Percentiles rank a stretch among this genome's conserved stretches.
phyloP scores from a whole-genome alignment of 257 asterid species.

The Linaria vulgaris region DNA sequence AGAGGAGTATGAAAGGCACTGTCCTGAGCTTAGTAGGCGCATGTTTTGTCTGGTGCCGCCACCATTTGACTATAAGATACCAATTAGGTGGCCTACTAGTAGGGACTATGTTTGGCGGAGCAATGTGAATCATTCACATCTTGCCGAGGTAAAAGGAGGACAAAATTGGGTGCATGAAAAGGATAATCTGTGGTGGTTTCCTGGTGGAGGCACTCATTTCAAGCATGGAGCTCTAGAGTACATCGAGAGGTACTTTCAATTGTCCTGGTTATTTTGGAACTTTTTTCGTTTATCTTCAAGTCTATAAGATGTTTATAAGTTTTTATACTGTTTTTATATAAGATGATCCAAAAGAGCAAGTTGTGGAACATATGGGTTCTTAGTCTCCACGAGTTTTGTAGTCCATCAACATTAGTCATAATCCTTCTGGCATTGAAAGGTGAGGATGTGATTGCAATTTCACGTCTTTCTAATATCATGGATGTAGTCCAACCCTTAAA shows the following conservation, averaged over 20 bases:
- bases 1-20: slow-evolving; percentile 92
- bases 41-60: slow-evolving; percentile 90
- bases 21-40: slow-evolving; percentile 66
- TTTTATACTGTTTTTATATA: neutral
- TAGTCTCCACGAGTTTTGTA: too few relatives aligned
- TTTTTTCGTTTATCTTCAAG: neutral
- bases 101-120: slow-evolving; percentile 93
- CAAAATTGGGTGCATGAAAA: slow-evolving; percentile 93
- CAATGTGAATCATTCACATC: slow-evolving; percentile 85
- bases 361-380: too few relatives aligned
- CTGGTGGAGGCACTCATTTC: slow-evolving; percentile 98
- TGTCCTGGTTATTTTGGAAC: slow-evolving; percentile 1
- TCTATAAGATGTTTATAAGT: neutral
- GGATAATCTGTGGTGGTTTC: slow-evolving; percentile 88
- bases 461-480: too few relatives aligned
- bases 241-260: slow-evolving; percentile 61
- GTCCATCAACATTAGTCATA: too few relatives aligned
- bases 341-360: neutral
- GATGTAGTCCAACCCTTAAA: too few relatives aligned
- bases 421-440: too few relatives aligned
- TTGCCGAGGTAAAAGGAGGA: slow-evolving; percentile 92
- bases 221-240: slow-evolving; percentile 95
- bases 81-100: slow-evolving; percentile 87
- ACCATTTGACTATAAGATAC: slow-evolving; percentile 84
- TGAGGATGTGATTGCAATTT: too few relatives aligned